A percentile compares a stretch with the other conserved stretches of the same genome.
Conservation (phyloP, 2,329 filamentous ascomycete species). For the Chaetothyriales sp. region DNA sequence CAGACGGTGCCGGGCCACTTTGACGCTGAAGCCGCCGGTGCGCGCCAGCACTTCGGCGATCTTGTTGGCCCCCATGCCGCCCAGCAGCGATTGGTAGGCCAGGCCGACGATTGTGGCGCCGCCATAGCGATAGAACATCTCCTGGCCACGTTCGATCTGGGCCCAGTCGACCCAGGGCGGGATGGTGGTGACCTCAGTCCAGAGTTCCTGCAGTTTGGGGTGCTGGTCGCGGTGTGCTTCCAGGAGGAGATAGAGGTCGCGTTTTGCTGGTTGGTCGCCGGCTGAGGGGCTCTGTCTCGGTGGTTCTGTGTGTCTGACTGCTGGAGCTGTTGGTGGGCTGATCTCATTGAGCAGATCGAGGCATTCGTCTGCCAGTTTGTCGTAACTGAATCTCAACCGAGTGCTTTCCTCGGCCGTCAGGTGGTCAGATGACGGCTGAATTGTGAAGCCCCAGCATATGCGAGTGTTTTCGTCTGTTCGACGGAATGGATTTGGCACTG, state of each 20-base stretch:
- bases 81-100: conserved; percentile 50
- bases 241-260: conserved; percentile 51
- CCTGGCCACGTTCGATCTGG: conserved; percentile 57
- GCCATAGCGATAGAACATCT: conserved; percentile 63
- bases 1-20: conserved; percentile 49
- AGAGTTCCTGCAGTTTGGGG: conserved; percentile 42
- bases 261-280: conserved; percentile 19
- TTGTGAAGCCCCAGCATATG: conserved; percentile 49
- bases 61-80: conserved; percentile 47
- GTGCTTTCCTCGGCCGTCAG: conserved; percentile 43
- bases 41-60: conserved; percentile 59
- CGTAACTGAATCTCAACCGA: conserved; percentile 51
- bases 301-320: background rate
- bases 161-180: conserved; percentile 67
- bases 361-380: conserved; percentile 51
- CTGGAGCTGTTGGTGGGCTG: conserved; percentile 27
- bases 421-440: conserved; percentile 54
- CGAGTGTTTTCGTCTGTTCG: conserved; percentile 17
- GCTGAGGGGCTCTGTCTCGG: background rate
- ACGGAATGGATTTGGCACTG: conserved; percentile 20
- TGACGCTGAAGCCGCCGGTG: conserved; percentile 57
- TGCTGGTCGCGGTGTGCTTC: conserved; percentile 43
- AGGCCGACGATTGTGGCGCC: conserved; percentile 49
- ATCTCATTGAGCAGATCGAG: conserved; percentile 49
- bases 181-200: conserved; percentile 50